Conservation (phyloP, 768 basidiomycete genomes). For the Lentinula guzmanii region DNA sequence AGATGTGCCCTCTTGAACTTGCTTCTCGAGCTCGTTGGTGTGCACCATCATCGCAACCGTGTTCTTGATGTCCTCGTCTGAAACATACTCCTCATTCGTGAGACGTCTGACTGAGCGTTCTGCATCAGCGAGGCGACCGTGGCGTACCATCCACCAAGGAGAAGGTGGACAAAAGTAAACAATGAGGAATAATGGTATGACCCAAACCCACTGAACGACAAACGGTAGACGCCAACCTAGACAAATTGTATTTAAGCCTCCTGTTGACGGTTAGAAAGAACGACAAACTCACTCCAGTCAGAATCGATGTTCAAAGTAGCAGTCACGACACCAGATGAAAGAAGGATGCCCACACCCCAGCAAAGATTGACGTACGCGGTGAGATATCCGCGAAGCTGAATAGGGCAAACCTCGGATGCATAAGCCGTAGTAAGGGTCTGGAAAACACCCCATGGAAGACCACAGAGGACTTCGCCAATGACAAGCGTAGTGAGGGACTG, state of each 20-base stretch:
- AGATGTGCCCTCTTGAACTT: conserved; percentile 14
- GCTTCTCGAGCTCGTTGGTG: conserved; percentile 16
- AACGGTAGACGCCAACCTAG: conserved; percentile 18
- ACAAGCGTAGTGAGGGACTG: conserved; percentile 3
- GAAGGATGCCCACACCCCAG: conserved; percentile 15
- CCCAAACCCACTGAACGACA: conserved; percentile 19
- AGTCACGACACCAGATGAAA: conserved; percentile 13
- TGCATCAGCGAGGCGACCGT: conserved; percentile 14
- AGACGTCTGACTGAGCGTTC: conserved; percentile 11
- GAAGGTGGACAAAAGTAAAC: conserved; percentile 13
- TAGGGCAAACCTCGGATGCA: conserved; percentile 18
- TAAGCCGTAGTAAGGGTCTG: conserved; percentile 18
- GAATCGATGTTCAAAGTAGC: conserved; percentile 13
- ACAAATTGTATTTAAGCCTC: neutral
- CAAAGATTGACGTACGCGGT: conserved; percentile 20
- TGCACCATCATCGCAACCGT: conserved; percentile 17
- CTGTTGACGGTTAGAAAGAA: neutral
- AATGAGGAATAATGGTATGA: conserved; percentile 12
- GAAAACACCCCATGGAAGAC: conserved; percentile 11
- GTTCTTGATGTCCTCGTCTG: conserved; percentile 12
- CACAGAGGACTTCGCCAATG: neutral
- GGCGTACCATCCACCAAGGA: conserved; percentile 18
- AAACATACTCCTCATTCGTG: conserved; percentile 11
- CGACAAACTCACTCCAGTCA: conserved; percentile 13
- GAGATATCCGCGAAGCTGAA: conserved; percentile 15